phyloP scores from a whole-genome alignment of 352 stramenopile genomes.

The Globisporangium iwayamae region DNA sequence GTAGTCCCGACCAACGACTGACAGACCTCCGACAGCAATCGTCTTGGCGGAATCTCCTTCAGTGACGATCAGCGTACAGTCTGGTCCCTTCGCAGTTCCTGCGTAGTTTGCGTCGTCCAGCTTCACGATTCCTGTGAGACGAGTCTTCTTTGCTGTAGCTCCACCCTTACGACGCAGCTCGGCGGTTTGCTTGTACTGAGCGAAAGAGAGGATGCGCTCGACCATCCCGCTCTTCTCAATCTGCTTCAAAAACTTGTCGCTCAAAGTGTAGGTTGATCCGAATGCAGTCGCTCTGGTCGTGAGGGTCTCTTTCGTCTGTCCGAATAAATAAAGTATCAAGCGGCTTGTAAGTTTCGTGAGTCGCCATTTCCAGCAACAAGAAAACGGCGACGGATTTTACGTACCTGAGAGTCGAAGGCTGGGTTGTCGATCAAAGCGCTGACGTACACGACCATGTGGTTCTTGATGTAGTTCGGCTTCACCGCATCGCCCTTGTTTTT shows the following conservation, averaged over 20 bases:
- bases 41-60: conserved; percentile 99
- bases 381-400: not conserved
- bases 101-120: conserved; percentile 97
- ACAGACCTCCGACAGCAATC: conserved; percentile 94
- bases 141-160: conserved; percentile 70
- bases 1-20: conserved; percentile 94
- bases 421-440: conserved; percentile 97
- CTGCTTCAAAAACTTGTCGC: conserved; percentile 87
- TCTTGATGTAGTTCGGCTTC: conserved; percentile 94
- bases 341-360: not conserved
- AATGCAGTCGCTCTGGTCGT: conserved; percentile 87
- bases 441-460: conserved; percentile 95
- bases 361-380: not conserved
- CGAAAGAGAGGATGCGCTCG: conserved; percentile 89
- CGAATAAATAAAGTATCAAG: not conserved
- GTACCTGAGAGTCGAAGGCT: conserved; percentile 95
- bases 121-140: conserved; percentile 92
- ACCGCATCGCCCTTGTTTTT: conserved; percentile 92
- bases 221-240: conserved; percentile 89
- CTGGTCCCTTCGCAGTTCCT: conserved; percentile 81
- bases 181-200: conserved; percentile 90
- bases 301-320: conserved; percentile 95
- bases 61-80: conserved; percentile 98
- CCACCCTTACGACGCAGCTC: conserved; percentile 89
- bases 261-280: conserved; percentile 82